phyloP scores from a whole-genome alignment of 176 grass and related monocot species.

The Urochloa ruziziensis region DNA sequence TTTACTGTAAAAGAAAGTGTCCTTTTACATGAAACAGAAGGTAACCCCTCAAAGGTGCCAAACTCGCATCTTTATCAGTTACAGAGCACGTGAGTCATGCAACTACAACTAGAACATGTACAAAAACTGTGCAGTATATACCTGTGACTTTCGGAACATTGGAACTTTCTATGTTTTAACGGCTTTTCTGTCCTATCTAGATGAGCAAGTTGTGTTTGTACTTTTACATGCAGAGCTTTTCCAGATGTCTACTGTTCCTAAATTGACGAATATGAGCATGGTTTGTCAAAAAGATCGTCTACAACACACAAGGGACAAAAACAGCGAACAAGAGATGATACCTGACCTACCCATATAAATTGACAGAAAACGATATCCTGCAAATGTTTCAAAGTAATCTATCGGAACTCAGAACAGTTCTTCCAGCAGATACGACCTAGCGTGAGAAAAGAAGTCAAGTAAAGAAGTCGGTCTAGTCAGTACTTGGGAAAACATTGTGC shows the following conservation, averaged over 20 bases:
- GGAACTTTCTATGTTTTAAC: not conserved
- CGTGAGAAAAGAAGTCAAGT: not conserved
- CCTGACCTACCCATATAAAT: not conserved
- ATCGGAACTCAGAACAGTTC: not conserved
- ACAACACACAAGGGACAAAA: not conserved
- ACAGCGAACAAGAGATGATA: not conserved
- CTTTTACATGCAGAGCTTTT: not conserved
- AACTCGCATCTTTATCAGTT: not conserved
- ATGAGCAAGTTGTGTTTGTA: not conserved
- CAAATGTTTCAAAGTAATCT: not conserved
- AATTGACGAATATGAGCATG: not conserved
- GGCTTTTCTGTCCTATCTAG: not conserved
- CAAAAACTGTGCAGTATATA: no score
- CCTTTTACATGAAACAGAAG: not conserved
- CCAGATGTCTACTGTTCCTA: not conserved
- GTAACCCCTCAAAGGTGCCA: not conserved
- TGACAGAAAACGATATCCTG: constrained; percentile 3
- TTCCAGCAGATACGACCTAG: not conserved
- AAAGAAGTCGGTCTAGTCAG: not conserved
- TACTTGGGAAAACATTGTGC: not conserved
- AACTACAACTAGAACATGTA: not conserved
- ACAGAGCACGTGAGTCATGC: not conserved
- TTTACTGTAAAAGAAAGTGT: not conserved
- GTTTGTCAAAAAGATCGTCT: not conserved
- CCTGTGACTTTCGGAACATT: not conserved